Conservation (phyloP, 192 early-diverging fungal species). For the Coemansia sp. region DNA sequence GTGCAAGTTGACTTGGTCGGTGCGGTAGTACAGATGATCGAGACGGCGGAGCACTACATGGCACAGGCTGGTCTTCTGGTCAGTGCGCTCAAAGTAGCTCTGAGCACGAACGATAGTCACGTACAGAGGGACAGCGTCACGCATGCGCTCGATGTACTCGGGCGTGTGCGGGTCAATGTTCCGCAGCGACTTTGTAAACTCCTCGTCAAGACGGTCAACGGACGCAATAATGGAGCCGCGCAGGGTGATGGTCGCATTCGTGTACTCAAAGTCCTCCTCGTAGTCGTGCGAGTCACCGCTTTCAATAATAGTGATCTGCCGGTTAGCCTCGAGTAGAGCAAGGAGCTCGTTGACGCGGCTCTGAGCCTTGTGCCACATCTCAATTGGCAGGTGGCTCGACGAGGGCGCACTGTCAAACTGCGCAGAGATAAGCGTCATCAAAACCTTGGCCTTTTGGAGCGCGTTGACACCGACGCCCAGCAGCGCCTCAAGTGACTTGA, state of each 20-base stretch:
- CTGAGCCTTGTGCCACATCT: conserved; percentile 79
- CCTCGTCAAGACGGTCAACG: conserved; percentile 95
- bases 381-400: conserved; percentile 70
- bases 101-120: conserved; percentile 85
- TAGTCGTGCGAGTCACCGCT: conserved; percentile 49
- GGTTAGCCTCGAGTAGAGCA: conserved; percentile 75
- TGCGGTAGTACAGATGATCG: conserved; percentile 98
- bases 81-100: conserved; percentile 77
- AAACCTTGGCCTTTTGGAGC: conserved; percentile 81
- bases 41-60: conserved; percentile 83
- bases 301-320: conserved; percentile 71
- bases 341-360: conserved; percentile 79
- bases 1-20: conserved; percentile 81
- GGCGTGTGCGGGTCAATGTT: conserved; percentile 96
- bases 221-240: conserved; percentile 85
- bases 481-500: conserved; percentile 69
- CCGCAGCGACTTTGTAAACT: conserved; percentile 95
- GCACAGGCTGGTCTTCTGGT: conserved; percentile 65
- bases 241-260: conserved; percentile 65
- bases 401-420: conserved; percentile 82
- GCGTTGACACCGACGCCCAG: conserved; percentile 65
- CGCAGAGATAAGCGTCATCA: conserved; percentile 84
- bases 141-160: conserved; percentile 93
- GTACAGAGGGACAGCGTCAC: conserved; percentile 88
- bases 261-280: conserved; percentile 55